A percentile compares a stretch with the other conserved stretches of the same genome.
These are phyloP conservation scores for Botryotinia convoluta DNA, from an alignment of 2,329 filamentous ascomycete genomes.

Conservation along the genomic window DNA sequence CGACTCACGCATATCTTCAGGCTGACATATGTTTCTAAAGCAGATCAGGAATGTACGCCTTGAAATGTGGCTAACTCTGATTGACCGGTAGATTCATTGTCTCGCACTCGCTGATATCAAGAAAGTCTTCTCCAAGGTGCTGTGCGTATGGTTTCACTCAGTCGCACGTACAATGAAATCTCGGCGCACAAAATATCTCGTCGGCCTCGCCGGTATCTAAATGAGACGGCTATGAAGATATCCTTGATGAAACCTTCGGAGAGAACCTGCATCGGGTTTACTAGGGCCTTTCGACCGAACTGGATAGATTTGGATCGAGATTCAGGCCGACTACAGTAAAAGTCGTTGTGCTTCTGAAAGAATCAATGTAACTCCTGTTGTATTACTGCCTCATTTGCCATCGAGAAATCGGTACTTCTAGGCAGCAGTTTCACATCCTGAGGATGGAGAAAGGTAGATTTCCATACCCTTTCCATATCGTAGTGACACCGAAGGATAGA, in stretches of 20 bases:
- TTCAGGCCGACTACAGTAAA: not conserved
- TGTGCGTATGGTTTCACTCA: conserved; percentile 1
- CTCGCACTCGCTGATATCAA: conserved; percentile 2
- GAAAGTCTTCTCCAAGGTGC: not conserved
- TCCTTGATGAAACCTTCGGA: not conserved
- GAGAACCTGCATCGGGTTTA: not conserved
- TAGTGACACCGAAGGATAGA: not conserved
- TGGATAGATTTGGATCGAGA: not conserved
- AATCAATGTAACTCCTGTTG: not conserved
- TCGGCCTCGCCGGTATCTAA: not conserved
- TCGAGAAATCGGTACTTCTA: not conserved
- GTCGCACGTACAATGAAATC: not conserved
- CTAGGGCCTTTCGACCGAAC: not conserved
- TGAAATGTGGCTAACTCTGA: conserved; percentile 16
- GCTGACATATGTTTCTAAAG: conserved; percentile 1
- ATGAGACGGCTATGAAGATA: not conserved
- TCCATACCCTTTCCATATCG: not conserved
- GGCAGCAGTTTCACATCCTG: not conserved
- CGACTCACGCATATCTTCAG: not conserved
- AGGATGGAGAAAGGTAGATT: not conserved
- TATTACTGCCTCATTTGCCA: not conserved
- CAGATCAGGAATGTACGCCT: not conserved
- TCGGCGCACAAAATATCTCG: not conserved
- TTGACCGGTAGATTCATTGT: not conserved
- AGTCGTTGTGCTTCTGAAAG: not conserved